A percentile compares a stretch with the other conserved stretches of the same genome.
These are phyloP conservation scores for Nicotiana paniculata DNA, from an alignment of 257 asterid genomes.

Conservation along the genomic window DNA sequence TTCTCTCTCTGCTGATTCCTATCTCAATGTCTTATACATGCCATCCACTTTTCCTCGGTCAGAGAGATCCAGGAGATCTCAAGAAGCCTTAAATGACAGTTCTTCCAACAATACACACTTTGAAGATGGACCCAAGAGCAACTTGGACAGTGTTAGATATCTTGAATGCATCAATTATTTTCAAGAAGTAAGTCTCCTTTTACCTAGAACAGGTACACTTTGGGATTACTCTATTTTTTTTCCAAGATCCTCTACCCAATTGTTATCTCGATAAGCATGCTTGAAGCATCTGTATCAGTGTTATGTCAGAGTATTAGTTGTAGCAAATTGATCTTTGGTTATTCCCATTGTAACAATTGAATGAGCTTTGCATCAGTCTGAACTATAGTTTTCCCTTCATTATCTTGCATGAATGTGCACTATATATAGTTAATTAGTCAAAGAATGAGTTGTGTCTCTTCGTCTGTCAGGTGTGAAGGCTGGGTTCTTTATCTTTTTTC, in stretches of 20 bases:
- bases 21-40: slow-evolving; percentile 89
- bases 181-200: slow-evolving; percentile 60
- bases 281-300: neutral
- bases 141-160: slow-evolving; percentile 84
- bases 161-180: slow-evolving; percentile 77
- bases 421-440: neutral
- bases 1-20: slow-evolving; percentile 98
- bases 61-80: slow-evolving; percentile 79
- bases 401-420: neutral
- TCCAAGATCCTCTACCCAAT: neutral
- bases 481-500: neutral
- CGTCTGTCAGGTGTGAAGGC: neutral
- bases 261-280: neutral
- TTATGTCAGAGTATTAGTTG: neutral
- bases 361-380: neutral
- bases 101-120: slow-evolving; percentile 29
- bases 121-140: slow-evolving; percentile 90
- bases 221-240: neutral
- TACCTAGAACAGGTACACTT: slow-evolving; percentile 1
- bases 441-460: neutral
- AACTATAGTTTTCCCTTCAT: neutral
- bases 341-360: neutral
- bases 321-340: slow-evolving; percentile 1
- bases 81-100: slow-evolving; percentile 51
- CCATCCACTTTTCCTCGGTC: slow-evolving; percentile 96